phyloP scores from a whole-genome alignment of 768 basidiomycete genomes.

The Amanita molliuscula region DNA sequence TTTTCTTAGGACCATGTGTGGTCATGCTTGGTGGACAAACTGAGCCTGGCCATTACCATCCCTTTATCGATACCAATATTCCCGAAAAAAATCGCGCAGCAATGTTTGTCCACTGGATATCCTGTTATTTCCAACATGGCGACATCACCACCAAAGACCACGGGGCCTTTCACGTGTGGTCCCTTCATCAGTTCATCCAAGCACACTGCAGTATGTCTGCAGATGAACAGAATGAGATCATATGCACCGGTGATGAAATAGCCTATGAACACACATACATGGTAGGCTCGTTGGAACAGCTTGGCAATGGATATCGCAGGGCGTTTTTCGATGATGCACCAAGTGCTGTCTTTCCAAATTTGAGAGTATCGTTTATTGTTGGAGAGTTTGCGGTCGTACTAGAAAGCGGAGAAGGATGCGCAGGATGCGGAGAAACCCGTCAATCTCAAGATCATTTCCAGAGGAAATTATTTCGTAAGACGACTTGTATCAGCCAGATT shows the following conservation, averaged over 20 bases:
- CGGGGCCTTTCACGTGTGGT: not conserved
- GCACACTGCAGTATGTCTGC: too few relatives aligned
- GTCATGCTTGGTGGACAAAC: not conserved
- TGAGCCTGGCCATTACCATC: not conserved
- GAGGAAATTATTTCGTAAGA: slow-evolving; percentile 2
- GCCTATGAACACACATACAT: not conserved
- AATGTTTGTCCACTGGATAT: not conserved
- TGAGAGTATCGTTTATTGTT: not conserved
- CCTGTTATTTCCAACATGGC: not conserved
- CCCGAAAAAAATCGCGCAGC: not conserved
- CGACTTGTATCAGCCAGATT: not conserved
- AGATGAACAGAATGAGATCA: not conserved
- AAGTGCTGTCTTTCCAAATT: not conserved
- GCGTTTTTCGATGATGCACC: not conserved
- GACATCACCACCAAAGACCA: not conserved
- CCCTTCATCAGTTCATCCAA: not conserved
- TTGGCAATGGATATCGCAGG: not conserved
- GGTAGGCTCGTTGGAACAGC: not conserved
- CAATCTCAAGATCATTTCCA: not conserved
- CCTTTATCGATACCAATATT: not conserved
- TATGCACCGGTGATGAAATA: not conserved
- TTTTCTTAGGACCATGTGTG: too few relatives aligned
- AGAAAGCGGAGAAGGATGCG: not conserved
- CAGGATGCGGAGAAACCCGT: not conserved
- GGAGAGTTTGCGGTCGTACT: not conserved